Percentiles rank a stretch among this genome's conserved stretches.
These are phyloP conservation scores for Massarina eburnea DNA, from an alignment of 2,329 filamentous ascomycete genomes.

Conservation along the genomic window DNA sequence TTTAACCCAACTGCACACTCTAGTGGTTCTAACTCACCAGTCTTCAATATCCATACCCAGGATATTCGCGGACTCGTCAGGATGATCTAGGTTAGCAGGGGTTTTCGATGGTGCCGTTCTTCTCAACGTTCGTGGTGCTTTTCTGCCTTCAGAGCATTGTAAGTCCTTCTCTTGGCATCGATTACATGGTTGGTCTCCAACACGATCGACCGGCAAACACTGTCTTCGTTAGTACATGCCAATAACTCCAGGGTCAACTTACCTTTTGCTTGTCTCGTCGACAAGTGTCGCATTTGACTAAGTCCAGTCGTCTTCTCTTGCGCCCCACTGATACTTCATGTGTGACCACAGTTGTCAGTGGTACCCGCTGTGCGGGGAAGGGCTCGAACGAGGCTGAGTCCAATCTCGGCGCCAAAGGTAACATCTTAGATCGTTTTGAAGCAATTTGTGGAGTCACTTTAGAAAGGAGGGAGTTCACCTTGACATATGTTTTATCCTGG, in stretches of 20 bases:
- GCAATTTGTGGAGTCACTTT: no score
- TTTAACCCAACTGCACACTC: not conserved
- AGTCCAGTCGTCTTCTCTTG: slow-evolving; percentile 1
- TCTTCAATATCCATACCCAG: not conserved
- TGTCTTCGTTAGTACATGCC: not conserved
- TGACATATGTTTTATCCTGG: no score
- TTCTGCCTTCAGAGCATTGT: slow-evolving; percentile 4
- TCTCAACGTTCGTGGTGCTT: not conserved
- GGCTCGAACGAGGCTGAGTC: no score
- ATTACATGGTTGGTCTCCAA: not conserved
- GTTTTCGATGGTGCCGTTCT: not conserved
- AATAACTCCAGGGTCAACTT: not conserved
- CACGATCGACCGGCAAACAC: slow-evolving; percentile 1
- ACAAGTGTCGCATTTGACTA: slow-evolving; percentile 4
- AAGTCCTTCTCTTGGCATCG: slow-evolving; percentile 4
- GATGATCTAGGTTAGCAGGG: not conserved
- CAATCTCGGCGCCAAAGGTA: no score
- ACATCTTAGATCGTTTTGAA: no score
- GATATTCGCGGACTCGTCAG: not conserved
- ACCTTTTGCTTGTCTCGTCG: slow-evolving; percentile 7
- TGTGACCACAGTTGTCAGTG: no score
- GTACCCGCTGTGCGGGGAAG: no score
- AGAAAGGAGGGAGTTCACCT: no score
- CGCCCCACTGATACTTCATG: not conserved
- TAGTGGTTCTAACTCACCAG: not conserved